phyloP scores from a whole-genome alignment of 345 rosid species.

The Gossypium thurberi region DNA sequence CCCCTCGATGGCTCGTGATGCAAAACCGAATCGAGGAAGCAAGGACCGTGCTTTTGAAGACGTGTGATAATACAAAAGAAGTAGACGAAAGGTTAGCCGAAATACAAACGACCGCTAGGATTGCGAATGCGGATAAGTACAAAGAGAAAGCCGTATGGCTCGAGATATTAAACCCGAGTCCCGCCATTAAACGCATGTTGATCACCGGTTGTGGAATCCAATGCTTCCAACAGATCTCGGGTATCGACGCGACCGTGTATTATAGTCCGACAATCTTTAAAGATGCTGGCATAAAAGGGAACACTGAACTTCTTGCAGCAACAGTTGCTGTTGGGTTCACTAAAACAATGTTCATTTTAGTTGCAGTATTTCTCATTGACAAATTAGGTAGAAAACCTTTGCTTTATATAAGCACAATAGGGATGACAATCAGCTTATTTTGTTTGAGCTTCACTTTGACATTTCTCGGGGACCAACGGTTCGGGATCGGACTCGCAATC shows the following conservation, averaged over 20 bases:
- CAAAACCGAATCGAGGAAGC: constrained; percentile 46
- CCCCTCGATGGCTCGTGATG: constrained; percentile 66
- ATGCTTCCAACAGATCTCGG: constrained; percentile 61
- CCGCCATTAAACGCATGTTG: constrained; percentile 41
- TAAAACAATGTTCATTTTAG: constrained; percentile 47
- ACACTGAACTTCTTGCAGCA: constrained; percentile 46
- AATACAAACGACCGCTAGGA: constrained; percentile 41
- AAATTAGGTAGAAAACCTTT: constrained; percentile 52
- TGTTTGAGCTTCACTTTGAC: constrained; percentile 35
- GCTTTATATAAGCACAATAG: constrained; percentile 56
- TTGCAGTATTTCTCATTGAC: constrained; percentile 55
- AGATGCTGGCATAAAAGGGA: constrained; percentile 41
- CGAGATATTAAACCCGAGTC: constrained; percentile 41
- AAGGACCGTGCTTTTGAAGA: constrained; percentile 42
- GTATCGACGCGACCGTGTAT: constrained; percentile 59
- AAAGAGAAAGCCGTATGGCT: constrained; percentile 45
- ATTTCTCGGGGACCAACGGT: constrained; percentile 25
- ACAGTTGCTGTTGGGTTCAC: constrained; percentile 68
- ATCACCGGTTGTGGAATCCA: constrained; percentile 61
- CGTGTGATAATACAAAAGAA: constrained; percentile 34
- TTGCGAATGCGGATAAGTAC: constrained; percentile 17
- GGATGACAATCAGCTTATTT: constrained; percentile 55
- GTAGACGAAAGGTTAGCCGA: constrained; percentile 53
- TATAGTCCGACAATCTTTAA: constrained; percentile 63
- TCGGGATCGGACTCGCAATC: constrained; percentile 35